These are phyloP conservation scores for Cyclospora cayetanensis DNA, from an alignment of 169 alveolate species.

Conservation along the genomic window DNA sequence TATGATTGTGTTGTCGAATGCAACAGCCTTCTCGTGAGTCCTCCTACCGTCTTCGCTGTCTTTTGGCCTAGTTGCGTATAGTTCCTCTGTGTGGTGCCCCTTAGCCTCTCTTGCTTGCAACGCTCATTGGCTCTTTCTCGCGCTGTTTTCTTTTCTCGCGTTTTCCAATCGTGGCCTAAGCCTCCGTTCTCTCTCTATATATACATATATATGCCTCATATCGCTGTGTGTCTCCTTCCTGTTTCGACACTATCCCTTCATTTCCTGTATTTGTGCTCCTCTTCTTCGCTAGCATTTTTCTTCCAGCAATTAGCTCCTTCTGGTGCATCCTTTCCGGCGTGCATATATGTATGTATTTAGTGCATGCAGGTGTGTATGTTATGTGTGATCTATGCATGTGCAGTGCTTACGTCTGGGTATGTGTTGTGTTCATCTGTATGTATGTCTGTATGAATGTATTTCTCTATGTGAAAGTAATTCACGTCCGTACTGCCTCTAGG, in stretches of 20 bases:
- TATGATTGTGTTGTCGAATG: conserved; percentile 74
- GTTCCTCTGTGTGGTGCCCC: no score
- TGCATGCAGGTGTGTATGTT: no score
- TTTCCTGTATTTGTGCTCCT: neutral
- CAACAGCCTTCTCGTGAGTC: conserved; percentile 56
- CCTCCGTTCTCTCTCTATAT: no score
- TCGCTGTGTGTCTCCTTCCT: no score
- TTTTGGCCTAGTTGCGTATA: no score
- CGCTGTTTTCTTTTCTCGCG: no score
- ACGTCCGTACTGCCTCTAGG: neutral
- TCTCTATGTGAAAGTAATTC: neutral
- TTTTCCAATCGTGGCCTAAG: no score
- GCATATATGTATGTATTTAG: no score
- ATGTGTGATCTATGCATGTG: neutral
- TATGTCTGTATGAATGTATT: neutral
- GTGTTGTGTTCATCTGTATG: neutral
- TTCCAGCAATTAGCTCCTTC: neutral
- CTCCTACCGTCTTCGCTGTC: no score
- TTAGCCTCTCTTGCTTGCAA: no score
- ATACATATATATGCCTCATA: neutral
- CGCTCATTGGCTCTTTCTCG: no score
- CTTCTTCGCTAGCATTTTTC: neutral
- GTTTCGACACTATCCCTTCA: neutral
- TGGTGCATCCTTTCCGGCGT: no score
- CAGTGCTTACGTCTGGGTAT: neutral